These are phyloP conservation scores for Coemansia sp. DNA, from an alignment of 192 early-diverging fungal species.

Conservation along the genomic window DNA sequence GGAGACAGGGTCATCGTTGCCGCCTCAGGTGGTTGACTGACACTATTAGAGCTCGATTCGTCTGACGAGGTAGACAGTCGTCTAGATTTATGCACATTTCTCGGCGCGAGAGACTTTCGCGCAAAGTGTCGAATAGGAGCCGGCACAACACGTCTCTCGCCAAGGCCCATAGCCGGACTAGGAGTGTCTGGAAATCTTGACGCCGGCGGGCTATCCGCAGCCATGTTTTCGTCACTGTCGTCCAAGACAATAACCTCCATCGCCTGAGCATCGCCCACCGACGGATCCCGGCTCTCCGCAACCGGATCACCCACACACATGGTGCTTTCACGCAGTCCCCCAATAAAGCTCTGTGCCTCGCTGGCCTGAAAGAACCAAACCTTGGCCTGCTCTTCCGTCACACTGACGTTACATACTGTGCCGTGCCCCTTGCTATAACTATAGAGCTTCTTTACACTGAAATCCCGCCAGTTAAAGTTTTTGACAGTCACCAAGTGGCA, in stretches of 20 bases:
- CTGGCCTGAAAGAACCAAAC: conserved; percentile 21
- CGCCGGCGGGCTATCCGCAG: not conserved
- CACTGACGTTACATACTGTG: conserved; percentile 13
- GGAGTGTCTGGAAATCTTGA: not conserved
- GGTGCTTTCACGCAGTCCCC: not conserved
- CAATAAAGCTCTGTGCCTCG: conserved; percentile 1
- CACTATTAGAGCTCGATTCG: not conserved
- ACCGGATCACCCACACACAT: conserved; percentile 2
- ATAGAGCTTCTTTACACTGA: conserved; percentile 13
- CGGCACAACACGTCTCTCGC: not conserved
- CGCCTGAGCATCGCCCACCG: not conserved
- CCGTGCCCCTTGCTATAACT: conserved; percentile 22
- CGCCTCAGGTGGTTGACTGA: not conserved
- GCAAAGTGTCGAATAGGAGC: not conserved
- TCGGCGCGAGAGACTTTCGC: not conserved
- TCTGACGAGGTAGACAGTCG: not conserved
- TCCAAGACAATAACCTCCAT: conserved; percentile 17
- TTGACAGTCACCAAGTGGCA: conserved; percentile 13
- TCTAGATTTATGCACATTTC: not conserved
- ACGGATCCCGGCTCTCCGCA: not conserved
- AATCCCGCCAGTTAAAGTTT: not conserved
- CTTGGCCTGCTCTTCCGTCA: not conserved
- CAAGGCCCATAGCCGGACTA: not conserved
- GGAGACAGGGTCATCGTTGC: not conserved
- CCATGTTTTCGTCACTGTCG: not conserved